These are phyloP conservation scores for Pulveroboletus sp. DNA, from an alignment of 768 basidiomycete genomes.

Conservation along the genomic window DNA sequence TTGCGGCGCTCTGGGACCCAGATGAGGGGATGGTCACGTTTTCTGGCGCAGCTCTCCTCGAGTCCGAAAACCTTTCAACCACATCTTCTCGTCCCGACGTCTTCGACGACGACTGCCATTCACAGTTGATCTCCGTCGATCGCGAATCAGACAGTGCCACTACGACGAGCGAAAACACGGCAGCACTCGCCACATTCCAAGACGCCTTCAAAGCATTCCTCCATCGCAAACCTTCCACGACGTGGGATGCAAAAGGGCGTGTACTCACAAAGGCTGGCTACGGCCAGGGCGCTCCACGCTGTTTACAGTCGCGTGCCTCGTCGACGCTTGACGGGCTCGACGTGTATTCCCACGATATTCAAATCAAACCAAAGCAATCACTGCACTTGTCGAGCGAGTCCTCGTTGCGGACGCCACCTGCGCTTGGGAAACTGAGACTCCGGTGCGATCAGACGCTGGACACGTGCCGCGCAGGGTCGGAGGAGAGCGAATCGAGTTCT, in stretches of 20 bases:
- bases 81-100: constrained; percentile 5
- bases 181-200: constrained; percentile 25
- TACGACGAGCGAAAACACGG: constrained; percentile 18
- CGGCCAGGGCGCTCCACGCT: constrained; percentile 1
- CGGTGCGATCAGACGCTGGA: constrained; percentile 23
- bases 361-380: constrained; percentile 10
- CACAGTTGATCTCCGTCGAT: constrained; percentile 14
- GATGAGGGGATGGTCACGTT: constrained; percentile 57
- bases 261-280: constrained; percentile 10
- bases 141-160: constrained; percentile 8
- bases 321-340: constrained; percentile 32
- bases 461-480: constrained; percentile 8
- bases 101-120: constrained; percentile 17
- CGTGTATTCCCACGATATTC: constrained; percentile 27
- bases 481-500: constrained; percentile 10
- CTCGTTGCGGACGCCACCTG: constrained; percentile 10
- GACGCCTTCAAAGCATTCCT: constrained; percentile 30
- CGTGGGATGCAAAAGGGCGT: constrained; percentile 20
- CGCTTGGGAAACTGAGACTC: too few relatives aligned
- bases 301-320: constrained; percentile 25
- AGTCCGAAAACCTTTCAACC: constrained; percentile 21
- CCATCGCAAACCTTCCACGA: constrained; percentile 13
- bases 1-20: constrained; percentile 60
- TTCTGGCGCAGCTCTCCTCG: constrained; percentile 47
- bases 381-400: too few relatives aligned